Evolutionary conservation across 345 rosid species (phyloP).

Genomic region (Reutealis trisperma): DNA sequence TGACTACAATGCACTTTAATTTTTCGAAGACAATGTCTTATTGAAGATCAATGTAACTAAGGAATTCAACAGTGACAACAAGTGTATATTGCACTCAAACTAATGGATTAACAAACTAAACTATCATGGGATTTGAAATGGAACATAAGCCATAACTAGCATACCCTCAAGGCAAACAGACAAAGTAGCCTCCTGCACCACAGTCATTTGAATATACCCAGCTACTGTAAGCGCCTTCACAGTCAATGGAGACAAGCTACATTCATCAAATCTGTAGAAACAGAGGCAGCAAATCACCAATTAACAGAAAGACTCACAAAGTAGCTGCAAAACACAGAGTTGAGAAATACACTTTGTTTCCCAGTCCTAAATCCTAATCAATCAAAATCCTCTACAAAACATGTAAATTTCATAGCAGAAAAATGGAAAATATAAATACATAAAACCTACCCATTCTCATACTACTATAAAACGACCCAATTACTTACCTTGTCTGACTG

Average conservation of each 20-base stretch:
- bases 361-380: not conserved
- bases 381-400: not conserved
- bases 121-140: not conserved
- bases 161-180: conserved; percentile 74
- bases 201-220: conserved; percentile 83
- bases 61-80: not conserved
- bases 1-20: not conserved
- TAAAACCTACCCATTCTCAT: not conserved
- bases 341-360: not conserved
- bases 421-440: not conserved
- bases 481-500: conserved; percentile 55
- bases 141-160: conserved; percentile 3
- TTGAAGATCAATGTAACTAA: not conserved
- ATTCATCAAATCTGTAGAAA: conserved; percentile 73
- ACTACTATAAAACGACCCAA: too few species aligned
- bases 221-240: conserved; percentile 73
- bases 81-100: not conserved
- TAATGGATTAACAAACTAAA: not conserved
- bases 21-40: too few species aligned
- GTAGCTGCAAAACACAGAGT: not conserved
- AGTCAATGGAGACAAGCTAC: conserved; percentile 75
- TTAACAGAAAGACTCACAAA: not conserved
- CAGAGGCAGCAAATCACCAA: conserved; percentile 14
- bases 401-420: not conserved
- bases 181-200: conserved; percentile 83